Evolutionary conservation across 805 yeast species (phyloP), one percentile per base, ranked within the genome.

Genomic region (Torulaspora indica): DNA sequence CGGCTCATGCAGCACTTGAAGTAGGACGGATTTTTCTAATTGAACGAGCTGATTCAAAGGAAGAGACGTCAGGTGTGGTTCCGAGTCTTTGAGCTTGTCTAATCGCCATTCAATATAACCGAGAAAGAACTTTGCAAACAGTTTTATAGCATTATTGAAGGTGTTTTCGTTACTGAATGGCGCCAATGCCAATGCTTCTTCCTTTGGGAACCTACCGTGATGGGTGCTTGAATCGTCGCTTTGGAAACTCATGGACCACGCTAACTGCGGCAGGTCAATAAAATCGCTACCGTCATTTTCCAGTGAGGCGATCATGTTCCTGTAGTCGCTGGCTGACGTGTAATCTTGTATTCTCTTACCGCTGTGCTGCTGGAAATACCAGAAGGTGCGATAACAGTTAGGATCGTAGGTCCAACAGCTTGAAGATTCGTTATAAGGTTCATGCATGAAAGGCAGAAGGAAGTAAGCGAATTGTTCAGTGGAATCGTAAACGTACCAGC

Each of bases 401-500:
- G 30, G 12, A 35, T 53, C 50, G 28, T 49, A 52, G 8, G 23
- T 15, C 51, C 56, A 56, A 10, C 49, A 38, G 3, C 49, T 34
- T 17, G 41, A 30, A 0, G 38, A 13, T 8, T 37, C 25, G 17
- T 39, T 35, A 8, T 35, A 32, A 14, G 45, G 40, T 5, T 36
- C 17, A 5, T 35, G 40, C n/a, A 35, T 36, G 30, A 54, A 58
- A 15, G 62, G 57, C 17, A 58, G 31, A 13, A 54, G 38, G n/a
- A 54, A n/a, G 34, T 22, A 45, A 9, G 45, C 43, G 23, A 50
- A 53, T 8, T 51, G 45, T 18, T 38, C 38, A 2, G 28, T 25
- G 10, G 47, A 27, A 29, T 55, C 56, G 31, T 57, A 51, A 23
- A 57, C 46, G 14, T 43, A 46, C 50, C 56, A 55, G 15, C 39